Evolutionary conservation across 1,284 basidiomycete species (phyloP).

Genomic region (Microbotryomycetes sp.): DNA sequence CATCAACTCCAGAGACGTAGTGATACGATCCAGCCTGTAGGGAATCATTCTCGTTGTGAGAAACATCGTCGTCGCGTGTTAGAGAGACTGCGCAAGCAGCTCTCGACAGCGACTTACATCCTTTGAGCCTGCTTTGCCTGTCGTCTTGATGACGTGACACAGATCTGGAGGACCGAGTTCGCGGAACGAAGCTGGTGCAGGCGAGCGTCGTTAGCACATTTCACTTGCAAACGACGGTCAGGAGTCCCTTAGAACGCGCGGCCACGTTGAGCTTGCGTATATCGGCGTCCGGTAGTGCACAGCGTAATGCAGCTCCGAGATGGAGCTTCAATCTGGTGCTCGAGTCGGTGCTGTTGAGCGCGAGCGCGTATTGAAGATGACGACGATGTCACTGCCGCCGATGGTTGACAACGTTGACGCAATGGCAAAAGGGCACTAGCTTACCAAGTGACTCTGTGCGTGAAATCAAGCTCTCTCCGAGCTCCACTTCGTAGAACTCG

Average conservation of each 20-base stretch:
- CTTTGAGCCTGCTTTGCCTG: constrained; percentile 70
- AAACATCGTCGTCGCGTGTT: no score
- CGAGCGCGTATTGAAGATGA: no score
- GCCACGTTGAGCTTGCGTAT: no score
- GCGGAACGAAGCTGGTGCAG: constrained; percentile 69
- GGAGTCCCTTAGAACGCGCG: no score
- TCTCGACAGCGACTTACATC: constrained; percentile 56
- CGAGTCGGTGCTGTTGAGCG: no score
- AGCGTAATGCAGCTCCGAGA: no score
- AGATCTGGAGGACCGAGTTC: constrained; percentile 96
- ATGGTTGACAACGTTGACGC: no score
- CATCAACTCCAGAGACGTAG: constrained; percentile 92
- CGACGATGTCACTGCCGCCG: no score
- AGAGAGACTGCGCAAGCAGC: not conserved
- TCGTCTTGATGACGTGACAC: constrained; percentile 90
- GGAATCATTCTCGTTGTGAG: no score
- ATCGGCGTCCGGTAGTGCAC: no score
- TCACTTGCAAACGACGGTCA: no score
- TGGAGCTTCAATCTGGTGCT: no score
- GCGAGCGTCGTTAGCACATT: not conserved
- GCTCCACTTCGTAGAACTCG: constrained; percentile 70
- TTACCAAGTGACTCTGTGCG: constrained; percentile 85
- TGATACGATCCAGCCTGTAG: constrained; percentile 82
- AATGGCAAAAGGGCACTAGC: constrained; percentile 40
- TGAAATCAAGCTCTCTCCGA: constrained; percentile 81